Evolutionary conservation across 2,329 filamentous ascomycete genomes (phyloP), one percentile per base, ranked within the genome.

Genomic region (Orbilia quercus): DNA sequence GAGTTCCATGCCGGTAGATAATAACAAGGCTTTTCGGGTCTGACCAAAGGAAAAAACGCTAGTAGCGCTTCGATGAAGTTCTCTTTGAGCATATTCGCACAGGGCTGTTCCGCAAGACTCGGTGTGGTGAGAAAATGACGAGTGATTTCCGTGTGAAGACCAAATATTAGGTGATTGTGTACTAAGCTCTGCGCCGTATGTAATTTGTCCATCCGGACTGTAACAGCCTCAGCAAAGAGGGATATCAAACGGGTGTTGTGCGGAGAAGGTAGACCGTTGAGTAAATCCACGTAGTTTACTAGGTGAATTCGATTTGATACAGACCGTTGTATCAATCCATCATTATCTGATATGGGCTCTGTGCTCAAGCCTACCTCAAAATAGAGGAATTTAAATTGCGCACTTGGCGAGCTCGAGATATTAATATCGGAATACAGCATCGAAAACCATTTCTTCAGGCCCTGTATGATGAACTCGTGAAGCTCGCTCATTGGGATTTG

Each of bases 1-100:
- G 69, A 73, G 14, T 12, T 62, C 54, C 60, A 65, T 1, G 60
- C n/a, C 7, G 69, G 69, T 4, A 73, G 55, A 22, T 55, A 62
- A 28, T 66, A 73, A 20, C 11, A 25, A 2, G 60, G 40, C 7
- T 6, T n/a, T 12, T 62, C 48, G 1, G 60, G 60, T 25, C 38
- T 73, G 4, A 42, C 22, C 12, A 18, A 18, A 34, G 60, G 54
- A 18, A 55, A 62, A 7, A 25, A 55, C 25, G 44, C 59, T 2
- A 66, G 50, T 9, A 51, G 48, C 16, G 47, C 40, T 20, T 66
- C 34, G 20, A 73, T 53, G 7, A 57, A 14, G 6, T 57, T 66
- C 31, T 73, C 60, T 11, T 60, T 54, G 3, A 73, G 50, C 18
- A 1, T 20, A 3, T 38, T n/a, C 14, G 38, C 9, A 7, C 45